phyloP scores from a whole-genome alignment of 129 eudicot genomes.

The Apium graveolens region DNA sequence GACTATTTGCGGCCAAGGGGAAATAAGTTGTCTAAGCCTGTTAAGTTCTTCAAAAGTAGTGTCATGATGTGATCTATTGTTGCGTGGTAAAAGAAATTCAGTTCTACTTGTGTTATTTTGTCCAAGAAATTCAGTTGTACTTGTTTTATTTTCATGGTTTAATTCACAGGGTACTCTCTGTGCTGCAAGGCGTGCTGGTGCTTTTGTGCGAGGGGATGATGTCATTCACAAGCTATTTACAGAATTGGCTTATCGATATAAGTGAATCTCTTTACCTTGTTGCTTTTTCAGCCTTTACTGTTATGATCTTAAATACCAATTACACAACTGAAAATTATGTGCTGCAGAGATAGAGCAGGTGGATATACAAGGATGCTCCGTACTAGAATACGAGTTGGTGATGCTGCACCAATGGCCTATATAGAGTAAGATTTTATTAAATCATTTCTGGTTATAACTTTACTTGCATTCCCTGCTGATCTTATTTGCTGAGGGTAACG shows the following conservation, averaged over 20 bases:
- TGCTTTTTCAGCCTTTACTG: neutral
- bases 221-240: slow-evolving; percentile 91
- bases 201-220: slow-evolving; percentile 97
- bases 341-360: slow-evolving; percentile 84
- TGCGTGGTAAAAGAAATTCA: neutral
- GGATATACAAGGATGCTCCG: slow-evolving; percentile 94
- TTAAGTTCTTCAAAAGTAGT: neutral
- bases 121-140: neutral
- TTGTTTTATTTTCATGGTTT: neutral
- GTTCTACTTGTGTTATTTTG: neutral
- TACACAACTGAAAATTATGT: slow-evolving; percentile 6
- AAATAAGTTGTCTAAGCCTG: neutral
- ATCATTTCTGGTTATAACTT: neutral
- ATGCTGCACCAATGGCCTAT: slow-evolving; percentile 97
- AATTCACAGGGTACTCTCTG: slow-evolving; percentile 73
- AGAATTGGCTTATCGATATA: slow-evolving; percentile 89
- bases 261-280: slow-evolving; percentile 36
- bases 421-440: slow-evolving; percentile 62
- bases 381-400: slow-evolving; percentile 94
- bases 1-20: neutral
- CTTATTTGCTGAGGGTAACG: neutral
- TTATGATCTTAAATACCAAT: slow-evolving; percentile 13
- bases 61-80: neutral
- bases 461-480: neutral
- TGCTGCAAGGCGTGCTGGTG: slow-evolving; percentile 96